Conservation (phyloP, 495 filamentous ascomycete species). For the Aspergillus heteromorphus region DNA sequence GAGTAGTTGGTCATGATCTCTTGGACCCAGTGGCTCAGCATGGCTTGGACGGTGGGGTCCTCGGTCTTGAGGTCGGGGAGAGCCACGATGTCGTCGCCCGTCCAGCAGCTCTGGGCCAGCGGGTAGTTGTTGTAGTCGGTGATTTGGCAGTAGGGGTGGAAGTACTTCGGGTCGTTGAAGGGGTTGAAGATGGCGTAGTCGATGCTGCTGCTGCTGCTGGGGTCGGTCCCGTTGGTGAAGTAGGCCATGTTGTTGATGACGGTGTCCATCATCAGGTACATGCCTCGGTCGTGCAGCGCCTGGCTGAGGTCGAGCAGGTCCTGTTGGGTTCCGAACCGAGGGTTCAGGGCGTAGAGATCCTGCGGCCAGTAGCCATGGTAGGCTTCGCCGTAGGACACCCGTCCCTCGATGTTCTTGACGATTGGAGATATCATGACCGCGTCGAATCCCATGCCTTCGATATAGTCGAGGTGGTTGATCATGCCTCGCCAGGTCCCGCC, state of each 20-base stretch:
- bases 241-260: conserved; percentile 72
- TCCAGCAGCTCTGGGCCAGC: conserved; percentile 51
- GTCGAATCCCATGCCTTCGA: conserved; percentile 75
- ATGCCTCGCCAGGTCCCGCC: conserved; percentile 73
- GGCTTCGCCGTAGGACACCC: conserved; percentile 46
- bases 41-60: conserved; percentile 46
- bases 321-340: conserved; percentile 57
- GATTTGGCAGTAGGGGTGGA: conserved; percentile 61
- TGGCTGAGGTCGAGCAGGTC: conserved; percentile 59
- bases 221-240: conserved; percentile 42
- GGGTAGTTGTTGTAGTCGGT: conserved; percentile 55
- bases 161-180: conserved; percentile 60
- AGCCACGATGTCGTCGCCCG: conserved; percentile 51
- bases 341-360: conserved; percentile 60
- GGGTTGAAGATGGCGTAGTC: conserved; percentile 58
- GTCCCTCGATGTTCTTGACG: conserved; percentile 52
- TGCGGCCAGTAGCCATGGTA: conserved; percentile 76
- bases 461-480: conserved; percentile 51
- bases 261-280: conserved; percentile 73
- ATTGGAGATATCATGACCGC: conserved; percentile 81
- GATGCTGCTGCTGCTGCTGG: conserved; percentile 46
- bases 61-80: conserved; percentile 68
- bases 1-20: conserved; percentile 59
- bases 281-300: conserved; percentile 55
- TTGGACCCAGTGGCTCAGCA: conserved; percentile 58